Evolutionary conservation across 192 early-diverging fungal species (phyloP).

Genomic region (Rhizophagus prolifer): DNA sequence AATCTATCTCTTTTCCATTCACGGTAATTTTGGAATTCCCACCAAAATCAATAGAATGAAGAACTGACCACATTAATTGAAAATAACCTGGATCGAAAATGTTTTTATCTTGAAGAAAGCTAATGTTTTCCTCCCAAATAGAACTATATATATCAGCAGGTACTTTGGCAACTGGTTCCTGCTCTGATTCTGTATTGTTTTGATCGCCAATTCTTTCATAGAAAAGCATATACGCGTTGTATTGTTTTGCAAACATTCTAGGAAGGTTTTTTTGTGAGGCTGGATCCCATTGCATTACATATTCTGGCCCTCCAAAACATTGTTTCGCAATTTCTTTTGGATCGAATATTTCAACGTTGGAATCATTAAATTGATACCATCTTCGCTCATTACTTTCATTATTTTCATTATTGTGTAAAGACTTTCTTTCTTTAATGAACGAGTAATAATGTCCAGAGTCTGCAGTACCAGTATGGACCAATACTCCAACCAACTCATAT

Average conservation of each 20-base stretch:
- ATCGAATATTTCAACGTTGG: slow-evolving; percentile 51
- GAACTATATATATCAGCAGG: slow-evolving; percentile 39
- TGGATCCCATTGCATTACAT: slow-evolving; percentile 40
- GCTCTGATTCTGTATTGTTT: neutral
- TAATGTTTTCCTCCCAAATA: slow-evolving; percentile 40
- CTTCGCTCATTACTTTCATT: slow-evolving; percentile 13
- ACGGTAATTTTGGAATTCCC: neutral
- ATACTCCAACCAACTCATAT: slow-evolving; percentile 55
- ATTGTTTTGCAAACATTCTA: slow-evolving; percentile 43
- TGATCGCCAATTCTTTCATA: slow-evolving; percentile 38
- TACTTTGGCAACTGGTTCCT: neutral
- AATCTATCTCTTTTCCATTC: slow-evolving; percentile 12
- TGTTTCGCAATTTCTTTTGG: slow-evolving; percentile 44
- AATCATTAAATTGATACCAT: slow-evolving; percentile 59
- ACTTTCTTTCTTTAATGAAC: slow-evolving; percentile 45
- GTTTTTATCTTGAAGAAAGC: slow-evolving; percentile 37
- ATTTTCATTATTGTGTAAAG: neutral
- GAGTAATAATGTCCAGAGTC: slow-evolving; percentile 61
- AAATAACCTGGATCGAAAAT: slow-evolving; percentile 47
- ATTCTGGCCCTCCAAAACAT: slow-evolving; percentile 47
- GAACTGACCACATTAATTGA: slow-evolving; percentile 40
- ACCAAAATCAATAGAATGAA: slow-evolving; percentile 21
- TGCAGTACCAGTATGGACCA: slow-evolving; percentile 60
- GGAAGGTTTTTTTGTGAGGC: slow-evolving; percentile 38
- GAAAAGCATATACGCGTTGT: slow-evolving; percentile 58